phyloP scores from a whole-genome alignment of 495 filamentous ascomycete genomes.

The Aspergillus carlsbadensis region DNA sequence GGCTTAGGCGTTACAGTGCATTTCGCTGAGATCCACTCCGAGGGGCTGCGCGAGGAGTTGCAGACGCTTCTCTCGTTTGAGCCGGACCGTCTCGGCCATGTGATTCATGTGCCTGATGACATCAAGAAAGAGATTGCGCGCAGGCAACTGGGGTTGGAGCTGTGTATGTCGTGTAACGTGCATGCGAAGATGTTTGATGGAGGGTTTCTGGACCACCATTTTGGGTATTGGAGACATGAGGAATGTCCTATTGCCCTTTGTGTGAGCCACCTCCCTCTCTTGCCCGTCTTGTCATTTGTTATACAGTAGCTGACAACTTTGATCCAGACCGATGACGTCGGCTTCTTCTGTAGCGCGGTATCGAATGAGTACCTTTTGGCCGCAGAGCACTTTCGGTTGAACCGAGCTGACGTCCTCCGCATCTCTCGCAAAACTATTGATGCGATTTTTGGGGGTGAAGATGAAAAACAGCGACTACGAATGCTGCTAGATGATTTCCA shows the following conservation, averaged over 20 bases:
- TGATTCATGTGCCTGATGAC: slow-evolving; percentile 65
- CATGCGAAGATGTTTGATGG: slow-evolving; percentile 70
- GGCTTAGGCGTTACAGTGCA: slow-evolving; percentile 70
- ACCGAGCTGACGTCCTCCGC: slow-evolving; percentile 50
- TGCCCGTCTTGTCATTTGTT: background rate
- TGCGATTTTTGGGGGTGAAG: slow-evolving; percentile 62
- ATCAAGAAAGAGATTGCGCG: slow-evolving; percentile 55
- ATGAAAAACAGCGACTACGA: slow-evolving; percentile 58
- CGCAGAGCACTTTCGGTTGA: slow-evolving; percentile 66
- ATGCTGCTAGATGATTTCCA: slow-evolving; percentile 44
- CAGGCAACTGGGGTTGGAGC: slow-evolving; percentile 62
- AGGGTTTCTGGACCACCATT: slow-evolving; percentile 69
- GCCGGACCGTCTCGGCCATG: slow-evolving; percentile 76
- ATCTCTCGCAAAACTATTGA: slow-evolving; percentile 58
- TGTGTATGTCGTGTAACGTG: slow-evolving; percentile 82
- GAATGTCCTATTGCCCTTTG: slow-evolving; percentile 56
- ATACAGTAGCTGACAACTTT: slow-evolving; percentile 1
- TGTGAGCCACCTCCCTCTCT: slow-evolving; percentile 42
- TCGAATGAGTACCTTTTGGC: slow-evolving; percentile 78
- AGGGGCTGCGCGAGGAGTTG: slow-evolving; percentile 57
- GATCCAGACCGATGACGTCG: slow-evolving; percentile 79
- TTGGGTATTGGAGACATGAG: slow-evolving; percentile 60
- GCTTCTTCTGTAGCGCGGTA: slow-evolving; percentile 75
- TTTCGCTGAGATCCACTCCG: slow-evolving; percentile 67
- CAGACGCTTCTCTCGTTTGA: slow-evolving; percentile 57